Evolutionary conservation across 805 yeast genomes (phyloP).

Genomic region (Alloascoidea hylecoeti): DNA sequence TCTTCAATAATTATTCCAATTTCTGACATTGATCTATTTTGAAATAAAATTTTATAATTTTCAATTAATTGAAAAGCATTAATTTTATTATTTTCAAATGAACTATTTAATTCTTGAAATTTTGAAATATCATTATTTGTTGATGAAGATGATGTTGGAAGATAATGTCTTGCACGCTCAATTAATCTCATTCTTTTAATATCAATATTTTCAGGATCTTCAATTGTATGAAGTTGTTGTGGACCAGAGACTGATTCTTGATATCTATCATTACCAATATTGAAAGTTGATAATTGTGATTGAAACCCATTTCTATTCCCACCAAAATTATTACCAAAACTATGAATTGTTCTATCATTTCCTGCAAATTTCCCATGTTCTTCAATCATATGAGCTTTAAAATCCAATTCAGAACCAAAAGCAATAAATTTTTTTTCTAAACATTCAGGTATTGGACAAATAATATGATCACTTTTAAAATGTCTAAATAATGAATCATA

Average conservation of each 20-base stretch:
- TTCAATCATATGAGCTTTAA: constrained; percentile 75
- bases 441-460: constrained; percentile 66
- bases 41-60: constrained; percentile 35
- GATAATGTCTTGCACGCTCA: constrained; percentile 74
- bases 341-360: constrained; percentile 14
- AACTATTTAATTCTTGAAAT: constrained; percentile 34
- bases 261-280: constrained; percentile 7
- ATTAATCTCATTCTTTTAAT: constrained; percentile 51
- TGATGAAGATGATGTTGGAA: constrained; percentile 34
- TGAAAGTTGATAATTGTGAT: constrained; percentile 52
- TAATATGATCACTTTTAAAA: constrained; percentile 59
- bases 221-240: constrained; percentile 5
- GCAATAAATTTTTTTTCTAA: constrained; percentile 87
- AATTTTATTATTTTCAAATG: constrained; percentile 30
- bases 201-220: constrained; percentile 19
- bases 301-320: constrained; percentile 27
- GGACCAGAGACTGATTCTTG: constrained; percentile 5
- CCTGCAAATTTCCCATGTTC: constrained; percentile 59
- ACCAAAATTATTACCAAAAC: constrained; percentile 8
- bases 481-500: constrained; percentile 67
- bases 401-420: constrained; percentile 71
- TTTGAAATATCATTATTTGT: too few relatives aligned
- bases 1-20: constrained; percentile 44
- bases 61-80: constrained; percentile 31
- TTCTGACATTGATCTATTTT: constrained; percentile 26